These are phyloP conservation scores for Aspergillus glaucus DNA, from an alignment of 2,329 filamentous ascomycete species.

Conservation along the genomic window DNA sequence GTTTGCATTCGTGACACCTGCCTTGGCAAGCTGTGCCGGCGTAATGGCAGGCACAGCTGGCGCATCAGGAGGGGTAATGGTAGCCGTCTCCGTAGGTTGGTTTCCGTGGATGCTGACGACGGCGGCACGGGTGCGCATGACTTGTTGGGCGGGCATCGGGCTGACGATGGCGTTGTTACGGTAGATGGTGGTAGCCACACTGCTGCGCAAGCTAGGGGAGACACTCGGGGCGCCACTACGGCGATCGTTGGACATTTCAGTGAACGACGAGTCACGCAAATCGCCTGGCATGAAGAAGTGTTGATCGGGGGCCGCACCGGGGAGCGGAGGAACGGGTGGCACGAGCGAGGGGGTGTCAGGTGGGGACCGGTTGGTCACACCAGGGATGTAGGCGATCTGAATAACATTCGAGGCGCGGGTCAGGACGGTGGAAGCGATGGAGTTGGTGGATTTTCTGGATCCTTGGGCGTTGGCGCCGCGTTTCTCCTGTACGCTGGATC, in stretches of 20 bases:
- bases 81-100: constrained; percentile 42
- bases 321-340: constrained; percentile 90
- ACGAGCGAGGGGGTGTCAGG: constrained; percentile 77
- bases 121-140: constrained; percentile 80
- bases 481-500: constrained; percentile 39
- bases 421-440: constrained; percentile 89
- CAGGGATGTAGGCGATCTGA: constrained; percentile 97
- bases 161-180: constrained; percentile 82
- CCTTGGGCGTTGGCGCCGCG: constrained; percentile 48
- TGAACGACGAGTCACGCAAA: constrained; percentile 85
- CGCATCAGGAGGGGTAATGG: constrained; percentile 37
- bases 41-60: constrained; percentile 71
- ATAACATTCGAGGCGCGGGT: constrained; percentile 98
- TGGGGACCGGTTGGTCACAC: constrained; percentile 85
- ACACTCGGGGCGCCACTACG: constrained; percentile 47
- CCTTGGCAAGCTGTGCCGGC: constrained; percentile 35
- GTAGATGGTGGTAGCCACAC: constrained; percentile 89
- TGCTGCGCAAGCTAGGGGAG: constrained; percentile 46
- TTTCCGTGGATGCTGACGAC: constrained; percentile 82
- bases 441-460: constrained; percentile 74
- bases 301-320: constrained; percentile 63
- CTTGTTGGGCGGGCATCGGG: constrained; percentile 72
- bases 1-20: constrained; percentile 24
- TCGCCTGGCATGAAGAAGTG: constrained; percentile 92
- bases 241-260: constrained; percentile 58